A percentile compares a stretch with the other conserved stretches of the same genome.
Evolutionary conservation across 1,139 yeast species (phyloP).

Genomic region (Protomyces arabidopsidicola): DNA sequence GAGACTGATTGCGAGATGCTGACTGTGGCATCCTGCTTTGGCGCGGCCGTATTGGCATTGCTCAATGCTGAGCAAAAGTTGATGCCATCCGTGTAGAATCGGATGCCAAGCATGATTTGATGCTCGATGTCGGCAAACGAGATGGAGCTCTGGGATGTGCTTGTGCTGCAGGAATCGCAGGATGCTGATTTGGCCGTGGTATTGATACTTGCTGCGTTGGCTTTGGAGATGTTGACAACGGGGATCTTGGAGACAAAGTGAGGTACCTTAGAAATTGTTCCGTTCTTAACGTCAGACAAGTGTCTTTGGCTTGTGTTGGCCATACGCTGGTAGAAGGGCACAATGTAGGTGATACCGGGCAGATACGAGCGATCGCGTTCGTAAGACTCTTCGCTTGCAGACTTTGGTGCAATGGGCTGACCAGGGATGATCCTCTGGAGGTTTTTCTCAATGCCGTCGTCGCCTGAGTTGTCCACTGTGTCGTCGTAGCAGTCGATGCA

Average conservation of each 20-base stretch:
- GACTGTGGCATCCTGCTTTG: neutral
- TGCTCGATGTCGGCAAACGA: neutral
- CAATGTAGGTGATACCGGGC: neutral
- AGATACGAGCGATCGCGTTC: neutral
- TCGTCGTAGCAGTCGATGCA: constrained; percentile 14
- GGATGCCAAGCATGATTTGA: neutral
- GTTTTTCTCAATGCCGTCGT: neutral
- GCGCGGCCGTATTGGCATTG: neutral
- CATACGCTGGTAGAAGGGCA: neutral
- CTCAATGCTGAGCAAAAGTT: neutral
- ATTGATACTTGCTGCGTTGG: no score
- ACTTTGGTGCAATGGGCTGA: neutral
- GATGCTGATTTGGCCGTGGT: neutral
- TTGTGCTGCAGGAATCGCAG: neutral
- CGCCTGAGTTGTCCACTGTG: neutral
- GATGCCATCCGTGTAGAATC: neutral
- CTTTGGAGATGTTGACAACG: no score
- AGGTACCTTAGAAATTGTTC: neutral
- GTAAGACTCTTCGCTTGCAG: neutral
- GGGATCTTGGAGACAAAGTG: neutral
- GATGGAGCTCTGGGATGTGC: neutral
- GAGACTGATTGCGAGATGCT: neutral
- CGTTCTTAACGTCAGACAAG: neutral
- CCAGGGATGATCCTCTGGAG: neutral
- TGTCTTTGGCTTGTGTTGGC: neutral